A percentile compares a stretch with the other conserved stretches of the same genome.
These are phyloP conservation scores for Micromonas pusilla DNA, from an alignment of 139 green algal species.

Conservation along the genomic window DNA sequence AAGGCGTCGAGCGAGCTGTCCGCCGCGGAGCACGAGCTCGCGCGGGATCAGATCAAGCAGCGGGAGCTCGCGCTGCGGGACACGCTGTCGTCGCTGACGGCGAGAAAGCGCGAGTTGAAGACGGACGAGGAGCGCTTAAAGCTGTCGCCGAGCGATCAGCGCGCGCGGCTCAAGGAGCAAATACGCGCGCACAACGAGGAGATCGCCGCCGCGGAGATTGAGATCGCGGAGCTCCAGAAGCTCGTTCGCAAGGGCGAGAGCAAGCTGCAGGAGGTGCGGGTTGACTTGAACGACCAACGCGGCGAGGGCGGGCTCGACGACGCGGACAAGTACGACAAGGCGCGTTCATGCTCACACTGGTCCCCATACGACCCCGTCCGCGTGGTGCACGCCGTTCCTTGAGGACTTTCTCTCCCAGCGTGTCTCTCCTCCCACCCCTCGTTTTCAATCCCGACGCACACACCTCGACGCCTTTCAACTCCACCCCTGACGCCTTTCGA, in stretches of 20 bases:
- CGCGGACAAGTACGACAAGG: no score
- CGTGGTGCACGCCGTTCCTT: no score
- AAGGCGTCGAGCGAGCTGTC: not conserved
- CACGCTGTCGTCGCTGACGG: constrained; percentile 48
- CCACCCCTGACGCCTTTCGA: no score
- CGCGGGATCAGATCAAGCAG: constrained; percentile 59
- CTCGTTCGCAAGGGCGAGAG: not conserved
- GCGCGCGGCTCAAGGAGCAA: constrained; percentile 49
- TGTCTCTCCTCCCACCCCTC: no score
- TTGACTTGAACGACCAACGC: constrained; percentile 40
- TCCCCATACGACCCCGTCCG: no score
- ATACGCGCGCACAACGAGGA: constrained; percentile 66
- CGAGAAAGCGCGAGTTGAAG: constrained; percentile 57
- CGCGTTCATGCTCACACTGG: no score
- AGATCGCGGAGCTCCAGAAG: constrained; percentile 20
- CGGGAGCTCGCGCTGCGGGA: constrained; percentile 49
- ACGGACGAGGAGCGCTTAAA: constrained; percentile 47
- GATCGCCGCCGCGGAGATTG: constrained; percentile 36
- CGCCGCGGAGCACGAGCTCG: constrained; percentile 48
- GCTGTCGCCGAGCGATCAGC: constrained; percentile 55
- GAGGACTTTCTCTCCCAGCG: no score
- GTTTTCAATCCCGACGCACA: no score
- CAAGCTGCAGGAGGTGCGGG: constrained; percentile 48
- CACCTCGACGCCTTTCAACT: no score
- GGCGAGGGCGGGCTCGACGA: no score